phyloP scores from a whole-genome alignment of 768 basidiomycete genomes.

The Phylloporus sp. region DNA sequence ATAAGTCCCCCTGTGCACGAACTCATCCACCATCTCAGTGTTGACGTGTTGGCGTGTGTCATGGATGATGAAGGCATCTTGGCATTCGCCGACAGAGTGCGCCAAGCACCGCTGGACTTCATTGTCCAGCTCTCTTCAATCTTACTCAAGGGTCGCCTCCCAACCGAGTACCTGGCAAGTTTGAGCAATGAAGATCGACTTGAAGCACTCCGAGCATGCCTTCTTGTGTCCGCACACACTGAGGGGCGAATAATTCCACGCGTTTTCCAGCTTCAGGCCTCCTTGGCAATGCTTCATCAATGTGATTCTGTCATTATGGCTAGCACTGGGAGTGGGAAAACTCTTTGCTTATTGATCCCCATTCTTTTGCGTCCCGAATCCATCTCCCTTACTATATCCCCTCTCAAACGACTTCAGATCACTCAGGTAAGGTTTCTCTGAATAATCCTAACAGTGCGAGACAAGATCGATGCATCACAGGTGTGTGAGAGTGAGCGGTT shows the following conservation, averaged over 20 bases:
- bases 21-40: too few relatives aligned
- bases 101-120: too few relatives aligned
- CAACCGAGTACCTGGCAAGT: too few relatives aligned
- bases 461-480: not conserved
- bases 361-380: not conserved
- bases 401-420: not conserved
- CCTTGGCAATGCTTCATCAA: not conserved
- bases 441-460: too few relatives aligned
- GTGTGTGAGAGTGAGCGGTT: not conserved
- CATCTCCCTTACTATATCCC: not conserved
- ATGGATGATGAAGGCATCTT: too few relatives aligned
- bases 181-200: not conserved
- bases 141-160: too few relatives aligned
- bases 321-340: conserved; percentile 1
- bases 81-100: too few relatives aligned
- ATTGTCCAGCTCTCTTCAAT: too few relatives aligned
- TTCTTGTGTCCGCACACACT: not conserved
- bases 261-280: not conserved
- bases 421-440: not conserved
- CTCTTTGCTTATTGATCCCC: not conserved
- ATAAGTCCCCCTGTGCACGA: too few relatives aligned
- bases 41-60: too few relatives aligned
- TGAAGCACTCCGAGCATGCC: not conserved
- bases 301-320: not conserved
- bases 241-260: not conserved